These are phyloP conservation scores for Didymella segeticola DNA, from an alignment of 2,329 filamentous ascomycete genomes.

Conservation along the genomic window DNA sequence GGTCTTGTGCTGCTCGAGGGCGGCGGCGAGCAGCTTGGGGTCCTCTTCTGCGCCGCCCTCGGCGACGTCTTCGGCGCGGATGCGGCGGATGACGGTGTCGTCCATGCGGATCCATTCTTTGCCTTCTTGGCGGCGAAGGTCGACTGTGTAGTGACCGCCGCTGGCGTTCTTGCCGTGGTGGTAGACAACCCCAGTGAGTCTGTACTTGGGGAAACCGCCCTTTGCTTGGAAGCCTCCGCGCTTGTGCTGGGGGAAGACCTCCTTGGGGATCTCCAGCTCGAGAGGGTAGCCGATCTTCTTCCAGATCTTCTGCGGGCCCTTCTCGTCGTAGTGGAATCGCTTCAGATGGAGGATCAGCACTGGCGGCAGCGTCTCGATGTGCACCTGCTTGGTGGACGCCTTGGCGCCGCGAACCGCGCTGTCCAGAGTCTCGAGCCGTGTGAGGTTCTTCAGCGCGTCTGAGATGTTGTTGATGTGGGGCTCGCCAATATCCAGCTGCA, in stretches of 20 bases:
- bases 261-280: constrained; percentile 90
- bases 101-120: constrained; percentile 95
- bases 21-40: constrained; percentile 69
- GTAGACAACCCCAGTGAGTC: constrained; percentile 88
- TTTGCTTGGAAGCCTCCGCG: constrained; percentile 70
- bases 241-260: constrained; percentile 81
- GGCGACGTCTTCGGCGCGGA: constrained; percentile 87
- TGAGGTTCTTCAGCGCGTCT: constrained; percentile 86
- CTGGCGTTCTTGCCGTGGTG: constrained; percentile 97
- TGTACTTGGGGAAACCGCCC: constrained; percentile 80
- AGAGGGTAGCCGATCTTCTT: constrained; percentile 96
- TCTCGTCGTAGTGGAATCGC: constrained; percentile 93
- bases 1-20: constrained; percentile 71
- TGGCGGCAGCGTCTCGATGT: constrained; percentile 89
- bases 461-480: constrained; percentile 87
- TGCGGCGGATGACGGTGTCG: constrained; percentile 85
- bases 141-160: constrained; percentile 97
- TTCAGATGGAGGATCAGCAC: constrained; percentile 95
- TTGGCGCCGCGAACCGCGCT: constrained; percentile 80
- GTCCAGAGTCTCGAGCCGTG: constrained; percentile 81
- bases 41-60: constrained; percentile 84
- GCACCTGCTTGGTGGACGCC: constrained; percentile 88
- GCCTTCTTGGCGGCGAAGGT: constrained; percentile 92
- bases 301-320: constrained; percentile 96
- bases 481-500: constrained; percentile 93